Evolutionary conservation across 768 basidiomycete species (phyloP).

Genomic region (Mycena haematopus): DNA sequence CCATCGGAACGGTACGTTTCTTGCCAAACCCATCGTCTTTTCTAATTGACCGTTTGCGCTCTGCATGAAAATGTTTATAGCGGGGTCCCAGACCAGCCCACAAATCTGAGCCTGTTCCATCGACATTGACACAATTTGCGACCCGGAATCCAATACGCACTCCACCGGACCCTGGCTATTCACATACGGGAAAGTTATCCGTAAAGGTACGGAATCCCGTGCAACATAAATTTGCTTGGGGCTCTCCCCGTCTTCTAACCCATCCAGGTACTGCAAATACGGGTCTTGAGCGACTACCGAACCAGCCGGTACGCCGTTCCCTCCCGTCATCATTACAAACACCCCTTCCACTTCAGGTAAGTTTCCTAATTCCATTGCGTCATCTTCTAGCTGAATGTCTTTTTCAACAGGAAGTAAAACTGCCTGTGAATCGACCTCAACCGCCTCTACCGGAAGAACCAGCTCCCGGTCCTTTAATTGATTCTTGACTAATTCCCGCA

Average conservation of each 20-base stretch:
- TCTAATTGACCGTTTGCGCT: conserved; percentile 34
- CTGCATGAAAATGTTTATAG: conserved; percentile 34
- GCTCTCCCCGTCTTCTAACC: background rate
- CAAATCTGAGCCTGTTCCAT: conserved; percentile 24
- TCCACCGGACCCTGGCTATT: conserved; percentile 29
- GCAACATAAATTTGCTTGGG: conserved; percentile 8
- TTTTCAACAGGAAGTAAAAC: background rate
- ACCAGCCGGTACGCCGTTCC: conserved; percentile 2
- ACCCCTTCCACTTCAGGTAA: conserved; percentile 11
- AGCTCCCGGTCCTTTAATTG: background rate
- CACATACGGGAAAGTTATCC: conserved; percentile 15
- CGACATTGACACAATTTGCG: conserved; percentile 36
- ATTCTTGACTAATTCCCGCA: background rate
- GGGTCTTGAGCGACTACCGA: conserved; percentile 10
- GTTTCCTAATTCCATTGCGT: background rate
- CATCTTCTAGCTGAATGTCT: background rate
- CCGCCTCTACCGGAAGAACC: background rate
- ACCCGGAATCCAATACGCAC: conserved; percentile 34
- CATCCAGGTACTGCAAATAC: conserved; percentile 3
- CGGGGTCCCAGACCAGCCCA: conserved; percentile 29
- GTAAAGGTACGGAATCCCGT: background rate
- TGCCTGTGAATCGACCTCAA: background rate
- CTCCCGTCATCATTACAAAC: background rate
- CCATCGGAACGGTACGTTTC: conserved; percentile 35
- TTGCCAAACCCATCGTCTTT: conserved; percentile 34